phyloP scores from a whole-genome alignment of 2,329 filamentous ascomycete species.

The Aspergillus novofumigatus region DNA sequence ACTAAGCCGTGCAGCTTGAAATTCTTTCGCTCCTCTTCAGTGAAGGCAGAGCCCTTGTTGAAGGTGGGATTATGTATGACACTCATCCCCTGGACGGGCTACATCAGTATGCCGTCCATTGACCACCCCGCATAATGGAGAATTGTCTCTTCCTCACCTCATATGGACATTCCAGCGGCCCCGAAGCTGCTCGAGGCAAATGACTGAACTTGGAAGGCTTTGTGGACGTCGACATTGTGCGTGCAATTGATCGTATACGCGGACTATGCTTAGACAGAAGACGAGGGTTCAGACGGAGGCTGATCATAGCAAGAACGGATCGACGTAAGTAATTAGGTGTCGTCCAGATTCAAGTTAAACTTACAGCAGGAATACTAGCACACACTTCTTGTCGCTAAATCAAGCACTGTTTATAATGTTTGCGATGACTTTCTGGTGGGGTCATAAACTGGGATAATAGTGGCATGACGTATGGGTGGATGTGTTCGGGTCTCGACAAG shows the following conservation, averaged over 20 bases:
- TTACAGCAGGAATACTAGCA: background rate
- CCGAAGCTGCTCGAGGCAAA: constrained; percentile 27
- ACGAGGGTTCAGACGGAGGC: background rate
- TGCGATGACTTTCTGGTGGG: background rate
- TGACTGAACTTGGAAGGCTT: constrained; percentile 24
- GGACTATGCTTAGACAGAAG: background rate
- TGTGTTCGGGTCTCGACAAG: background rate
- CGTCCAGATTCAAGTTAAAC: background rate
- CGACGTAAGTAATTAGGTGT: background rate
- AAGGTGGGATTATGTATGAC: constrained; percentile 64
- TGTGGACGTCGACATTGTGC: constrained; percentile 11
- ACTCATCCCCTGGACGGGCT: constrained; percentile 39
- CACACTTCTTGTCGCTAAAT: background rate
- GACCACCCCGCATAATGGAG: background rate
- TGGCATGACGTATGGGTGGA: background rate
- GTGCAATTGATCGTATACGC: background rate
- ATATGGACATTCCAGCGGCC: constrained; percentile 27
- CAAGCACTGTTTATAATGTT: background rate
- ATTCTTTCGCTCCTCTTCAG: constrained; percentile 59
- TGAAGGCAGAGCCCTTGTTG: constrained; percentile 82
- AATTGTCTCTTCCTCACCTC: constrained; percentile 15
- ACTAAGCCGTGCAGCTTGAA: constrained; percentile 72
- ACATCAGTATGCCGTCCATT: background rate
- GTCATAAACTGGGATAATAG: background rate
- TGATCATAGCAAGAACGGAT: background rate